Percentiles rank a stretch among this genome's conserved stretches.
Conservation (phyloP, 352 stramenopile species). For the Pythium oligandrum region DNA sequence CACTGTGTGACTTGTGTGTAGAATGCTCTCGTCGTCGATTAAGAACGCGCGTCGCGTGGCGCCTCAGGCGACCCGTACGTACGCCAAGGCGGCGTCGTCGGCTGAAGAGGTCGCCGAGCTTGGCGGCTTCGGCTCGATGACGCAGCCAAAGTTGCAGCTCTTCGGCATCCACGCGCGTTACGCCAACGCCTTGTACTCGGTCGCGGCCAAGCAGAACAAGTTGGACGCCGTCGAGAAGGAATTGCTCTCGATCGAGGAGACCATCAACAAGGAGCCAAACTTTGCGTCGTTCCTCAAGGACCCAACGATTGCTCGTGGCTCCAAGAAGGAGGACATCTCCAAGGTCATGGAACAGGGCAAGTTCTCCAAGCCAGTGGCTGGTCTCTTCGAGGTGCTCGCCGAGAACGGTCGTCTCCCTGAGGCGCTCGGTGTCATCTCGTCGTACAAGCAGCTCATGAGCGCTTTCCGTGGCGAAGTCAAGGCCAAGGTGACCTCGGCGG, state of each 20-base stretch:
- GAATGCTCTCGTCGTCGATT: slow-evolving; percentile 71
- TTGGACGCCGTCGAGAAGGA: slow-evolving; percentile 85
- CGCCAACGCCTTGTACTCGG: slow-evolving; percentile 96
- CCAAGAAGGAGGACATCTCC: slow-evolving; percentile 92
- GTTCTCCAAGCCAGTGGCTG: slow-evolving; percentile 91
- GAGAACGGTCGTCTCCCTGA: slow-evolving; percentile 95
- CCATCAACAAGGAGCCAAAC: slow-evolving; percentile 81
- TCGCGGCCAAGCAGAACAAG: slow-evolving; percentile 87
- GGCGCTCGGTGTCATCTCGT: slow-evolving; percentile 77
- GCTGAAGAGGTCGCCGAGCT: slow-evolving; percentile 59
- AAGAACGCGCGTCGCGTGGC: slow-evolving; percentile 58
- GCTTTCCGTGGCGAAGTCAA: slow-evolving; percentile 94
- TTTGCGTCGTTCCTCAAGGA: slow-evolving; percentile 95
- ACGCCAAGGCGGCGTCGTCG: slow-evolving; percentile 29
- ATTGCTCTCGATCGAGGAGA: slow-evolving; percentile 78
- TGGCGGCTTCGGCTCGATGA: slow-evolving; percentile 74
- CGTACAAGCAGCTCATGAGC: slow-evolving; percentile 94
- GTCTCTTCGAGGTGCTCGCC: slow-evolving; percentile 95
- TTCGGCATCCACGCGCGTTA: slow-evolving; percentile 96
- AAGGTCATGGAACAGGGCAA: slow-evolving; percentile 89
- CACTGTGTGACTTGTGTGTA: neutral
- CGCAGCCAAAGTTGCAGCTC: slow-evolving; percentile 90
- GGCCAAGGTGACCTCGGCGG: slow-evolving; percentile 95
- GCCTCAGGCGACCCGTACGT: slow-evolving; percentile 28
- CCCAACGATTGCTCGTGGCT: slow-evolving; percentile 92